Conservation (phyloP, 2,329 filamentous ascomycete genomes). For the Berkeleyomyces rouxiae region DNA sequence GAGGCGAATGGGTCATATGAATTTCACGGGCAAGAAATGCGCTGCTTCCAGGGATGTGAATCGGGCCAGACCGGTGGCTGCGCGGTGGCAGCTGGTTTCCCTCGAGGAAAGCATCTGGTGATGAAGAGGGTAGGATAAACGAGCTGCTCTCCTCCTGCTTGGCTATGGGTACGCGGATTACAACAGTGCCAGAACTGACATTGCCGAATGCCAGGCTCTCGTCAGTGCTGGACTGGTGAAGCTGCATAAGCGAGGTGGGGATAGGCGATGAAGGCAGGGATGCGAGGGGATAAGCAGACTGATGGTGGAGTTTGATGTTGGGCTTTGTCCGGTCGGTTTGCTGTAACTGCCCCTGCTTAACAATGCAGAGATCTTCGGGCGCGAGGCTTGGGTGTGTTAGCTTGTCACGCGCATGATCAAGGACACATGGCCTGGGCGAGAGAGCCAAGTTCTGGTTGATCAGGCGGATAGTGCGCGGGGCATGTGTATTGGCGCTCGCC, state of each 20-base stretch:
- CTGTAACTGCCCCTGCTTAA: neutral
- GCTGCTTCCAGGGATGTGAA: neutral
- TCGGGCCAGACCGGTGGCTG: neutral
- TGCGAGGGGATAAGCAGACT: neutral
- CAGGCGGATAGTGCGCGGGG: neutral
- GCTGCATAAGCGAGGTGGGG: neutral
- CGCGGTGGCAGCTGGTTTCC: neutral
- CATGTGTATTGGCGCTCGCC: neutral
- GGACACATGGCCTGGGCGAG: neutral
- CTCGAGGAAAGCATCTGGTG: neutral
- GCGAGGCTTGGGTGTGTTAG: conserved; percentile 7
- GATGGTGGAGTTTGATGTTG: neutral
- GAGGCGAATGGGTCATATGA: neutral
- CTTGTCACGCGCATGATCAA: neutral
- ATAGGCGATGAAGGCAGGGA: neutral
- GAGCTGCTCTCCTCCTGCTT: neutral
- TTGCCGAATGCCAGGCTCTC: neutral
- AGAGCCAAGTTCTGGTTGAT: neutral
- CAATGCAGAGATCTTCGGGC: conserved; percentile 7
- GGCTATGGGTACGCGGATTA: neutral
- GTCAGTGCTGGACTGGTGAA: neutral
- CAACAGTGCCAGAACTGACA: neutral
- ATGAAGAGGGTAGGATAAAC: neutral
- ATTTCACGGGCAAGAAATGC: neutral
- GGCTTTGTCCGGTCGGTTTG: neutral